phyloP scores from a whole-genome alignment of 768 basidiomycete species.

The Boletellus sp. region DNA sequence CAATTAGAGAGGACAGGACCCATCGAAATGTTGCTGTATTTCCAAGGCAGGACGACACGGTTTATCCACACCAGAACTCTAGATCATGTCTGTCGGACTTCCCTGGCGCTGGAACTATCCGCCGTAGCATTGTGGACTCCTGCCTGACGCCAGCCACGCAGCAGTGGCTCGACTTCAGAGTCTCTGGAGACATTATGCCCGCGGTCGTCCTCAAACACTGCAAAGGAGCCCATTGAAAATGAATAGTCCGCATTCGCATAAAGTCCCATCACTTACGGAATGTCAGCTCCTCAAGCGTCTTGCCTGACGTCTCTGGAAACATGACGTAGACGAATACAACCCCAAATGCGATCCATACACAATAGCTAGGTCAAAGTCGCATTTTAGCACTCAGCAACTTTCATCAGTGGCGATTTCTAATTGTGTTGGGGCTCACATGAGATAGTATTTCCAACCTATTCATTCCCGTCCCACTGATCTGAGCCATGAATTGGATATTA shows the following conservation, averaged over 20 bases:
- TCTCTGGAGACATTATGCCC: background rate
- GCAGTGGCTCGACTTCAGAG: background rate
- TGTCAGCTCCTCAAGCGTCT: constrained; percentile 16
- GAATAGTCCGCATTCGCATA: constrained; percentile 18
- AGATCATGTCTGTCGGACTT: no score
- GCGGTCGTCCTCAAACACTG: background rate
- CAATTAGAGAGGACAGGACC: no score
- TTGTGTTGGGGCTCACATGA: background rate
- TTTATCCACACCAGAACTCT: no score
- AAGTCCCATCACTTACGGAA: constrained; percentile 9
- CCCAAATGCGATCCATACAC: constrained; percentile 11
- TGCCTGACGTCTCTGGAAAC: constrained; percentile 21
- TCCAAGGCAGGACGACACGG: no score
- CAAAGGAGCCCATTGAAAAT: constrained; percentile 27
- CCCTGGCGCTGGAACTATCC: no score
- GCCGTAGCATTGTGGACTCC: no score
- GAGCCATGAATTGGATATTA: background rate
- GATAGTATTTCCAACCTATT: constrained; percentile 17
- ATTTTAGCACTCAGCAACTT: background rate
- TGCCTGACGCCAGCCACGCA: background rate
- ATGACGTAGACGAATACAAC: constrained; percentile 14
- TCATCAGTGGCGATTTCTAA: no score
- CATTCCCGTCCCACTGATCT: background rate
- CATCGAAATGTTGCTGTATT: no score
- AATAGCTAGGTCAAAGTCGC: constrained; percentile 7